Base-by-base conservation (phyloP, 805 yeast genomes). In the Saturnispora saitoi region DNA sequence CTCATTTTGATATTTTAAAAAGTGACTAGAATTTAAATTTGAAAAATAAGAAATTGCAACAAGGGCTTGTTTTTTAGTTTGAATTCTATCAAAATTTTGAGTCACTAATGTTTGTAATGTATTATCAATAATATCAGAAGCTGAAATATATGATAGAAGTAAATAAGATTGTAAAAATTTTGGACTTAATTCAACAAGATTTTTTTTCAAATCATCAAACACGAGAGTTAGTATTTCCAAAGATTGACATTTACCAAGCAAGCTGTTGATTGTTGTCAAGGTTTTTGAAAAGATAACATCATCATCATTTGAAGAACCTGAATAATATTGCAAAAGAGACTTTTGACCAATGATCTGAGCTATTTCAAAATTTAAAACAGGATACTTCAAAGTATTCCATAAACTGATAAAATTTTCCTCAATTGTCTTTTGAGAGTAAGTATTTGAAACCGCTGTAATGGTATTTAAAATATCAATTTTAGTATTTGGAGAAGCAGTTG, bases 331-430 rank as follows among this genome's bases (percentile, higher is more conserved):
- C 32, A 57, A 40, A 40, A 66, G 48, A 15, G 63, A 56, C 3
- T 50, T 45, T 38, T 62, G 48, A 24, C 59, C 60, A 29, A 63
- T 61, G 11, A 64, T 58, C 31, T 59, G 59, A 10, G 64, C 63
- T 12, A 67, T 47, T 66, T 84, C 86, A 38, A 81, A 82, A 62
- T 91, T 95, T 49, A 91, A 68, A n/a, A 91, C 73, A 63, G 91
- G 96, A 62, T 78, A 89, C 62, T 91, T 91, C 46, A 91, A 68
- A 0, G 95, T 86, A 56, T 86, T 84, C 95, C 96, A 93, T 4
- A 91, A 60, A 1, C 82, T 75, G 7, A 75, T 60, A 90, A 95
- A 90, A 60, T 78, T 74, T 10, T 72, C 72, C 29, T 73, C 66
- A 9, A 85, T 63, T 0, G 78, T 70, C 5, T 70, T 71, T 0